Base-by-base conservation (phyloP, 345 rosid genomes). In the Balakata baccata region DNA sequence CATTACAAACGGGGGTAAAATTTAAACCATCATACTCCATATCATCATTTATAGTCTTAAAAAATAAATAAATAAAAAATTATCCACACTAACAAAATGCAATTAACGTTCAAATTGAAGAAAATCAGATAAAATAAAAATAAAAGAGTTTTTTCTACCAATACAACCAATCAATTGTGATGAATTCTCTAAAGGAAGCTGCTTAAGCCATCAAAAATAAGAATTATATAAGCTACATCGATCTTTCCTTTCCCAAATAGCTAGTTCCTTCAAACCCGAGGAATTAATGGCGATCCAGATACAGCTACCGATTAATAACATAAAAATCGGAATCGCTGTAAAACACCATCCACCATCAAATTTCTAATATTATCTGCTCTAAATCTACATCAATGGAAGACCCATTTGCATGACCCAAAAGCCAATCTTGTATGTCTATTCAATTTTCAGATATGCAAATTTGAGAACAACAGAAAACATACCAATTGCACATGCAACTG, bases 221-320 rank as follows among this genome's bases (percentile, higher is more conserved):
- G 38, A 62, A 62, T 14, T 16, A 14, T 4, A 17, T 37, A 3
- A 39, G 7, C 45, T 45, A 7, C 0, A 66, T 18, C 46, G 22
- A 45, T 25, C 7, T 46, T 39, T 50, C 6, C 10, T 20, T 29
- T 17, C 57, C 12, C 20, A 47, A 49, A 22, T n/a, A 46, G 69
- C 16, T n/a, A 13, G 57, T 67, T 47, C 38, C 38, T 49, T 14
- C 25, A 68, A 52, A 50, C 22, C 45, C 7, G 11, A 34, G 2
- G 11, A 51, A 50, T 50, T 29, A 25, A 14, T 23, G 23, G 56
- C 51, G 18, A 47, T 10, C 23, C 69, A 66, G 39, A 49, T 25
- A 67, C 61, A 68, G 60, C 71, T 41, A 37, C 29, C 43, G 18
- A 17, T 25, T 37, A 41, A 41, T 18, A 68, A 52, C 70, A 29